Percentiles rank a stretch among this genome's conserved stretches.
Conservation (phyloP, 495 filamentous ascomycete species). For the Clohesyomyces aquaticus region DNA sequence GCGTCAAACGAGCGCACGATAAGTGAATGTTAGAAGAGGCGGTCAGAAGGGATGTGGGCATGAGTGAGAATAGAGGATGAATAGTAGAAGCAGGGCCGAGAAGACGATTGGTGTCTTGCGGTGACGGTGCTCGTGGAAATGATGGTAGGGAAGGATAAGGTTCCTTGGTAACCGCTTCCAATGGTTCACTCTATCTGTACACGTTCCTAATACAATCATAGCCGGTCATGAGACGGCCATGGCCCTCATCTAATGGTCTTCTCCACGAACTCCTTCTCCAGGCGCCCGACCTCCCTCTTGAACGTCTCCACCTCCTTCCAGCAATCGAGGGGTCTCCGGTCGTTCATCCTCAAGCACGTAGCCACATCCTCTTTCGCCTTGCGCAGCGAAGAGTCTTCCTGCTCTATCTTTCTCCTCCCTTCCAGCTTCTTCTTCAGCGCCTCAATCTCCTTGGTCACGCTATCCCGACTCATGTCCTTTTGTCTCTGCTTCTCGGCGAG, state of each 20-base stretch:
- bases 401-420: slow-evolving; percentile 69
- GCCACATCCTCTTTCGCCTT: slow-evolving; percentile 77
- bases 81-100: too few relatives aligned
- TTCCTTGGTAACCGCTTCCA: not conserved
- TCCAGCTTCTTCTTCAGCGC: slow-evolving; percentile 74
- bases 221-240: not conserved
- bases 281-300: slow-evolving; percentile 77
- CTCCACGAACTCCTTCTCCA: slow-evolving; percentile 87
- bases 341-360: slow-evolving; percentile 80
- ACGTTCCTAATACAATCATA: slow-evolving; percentile 2
- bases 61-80: too few relatives aligned
- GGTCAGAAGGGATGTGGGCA: too few relatives aligned
- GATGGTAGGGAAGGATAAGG: not conserved
- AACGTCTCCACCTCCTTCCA: slow-evolving; percentile 93
- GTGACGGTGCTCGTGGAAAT: not conserved
- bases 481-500: slow-evolving; percentile 48
- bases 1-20: too few relatives aligned
- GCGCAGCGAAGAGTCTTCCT: slow-evolving; percentile 67
- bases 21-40: too few relatives aligned
- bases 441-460: slow-evolving; percentile 69
- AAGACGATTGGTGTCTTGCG: too few relatives aligned
- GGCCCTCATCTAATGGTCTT: slow-evolving; percentile 62
- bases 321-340: slow-evolving; percentile 90
- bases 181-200: slow-evolving; percentile 21
- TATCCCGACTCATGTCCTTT: slow-evolving; percentile 55